Evolutionary conservation across 495 filamentous ascomycete species (phyloP), one percentile per base, ranked within the genome.

Genomic region (Echria macrotheca): DNA sequence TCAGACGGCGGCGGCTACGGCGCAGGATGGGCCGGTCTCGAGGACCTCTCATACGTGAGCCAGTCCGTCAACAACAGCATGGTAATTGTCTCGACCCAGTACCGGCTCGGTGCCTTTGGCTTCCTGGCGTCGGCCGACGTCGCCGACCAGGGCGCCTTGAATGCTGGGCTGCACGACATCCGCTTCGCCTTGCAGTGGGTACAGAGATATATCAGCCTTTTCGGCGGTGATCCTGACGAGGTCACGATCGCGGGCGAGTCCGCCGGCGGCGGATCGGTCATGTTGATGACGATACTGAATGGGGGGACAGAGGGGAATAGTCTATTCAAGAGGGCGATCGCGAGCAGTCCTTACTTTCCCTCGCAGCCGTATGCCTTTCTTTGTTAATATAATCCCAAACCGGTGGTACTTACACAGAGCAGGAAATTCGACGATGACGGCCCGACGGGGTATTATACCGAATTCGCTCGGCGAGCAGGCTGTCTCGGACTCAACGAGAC

Each of bases 171-270:
- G 4, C 64, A 74, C 21, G 86, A 90, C 57, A 86, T 89, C 59
- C 72, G 77, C 1, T 69, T 83, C 26, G 85, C 82, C 9, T 69
- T 90, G 14, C 62, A 87, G 48, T 89, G 86, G 86, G 75, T 89
- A n/a, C 77, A 86, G 49, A 69, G 78, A 45, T 69, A 88, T 54
- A 87, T 89, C 49, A 61, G 68, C 43, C 67, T 74, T 3, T 89
- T 91, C 55, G 84, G 85, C 3, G 86, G 86, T 10, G 81, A 90
- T 57, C 73, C 78, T 2, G 55, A 61, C 18, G 65, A 72, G 43
- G 78, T 90, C 23, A 93, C 87, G 1, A 73, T 90, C 10, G 73
- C 79, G 48, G 87, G 87, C 12, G 80, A 88, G 47, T 84, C 79
- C 5, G 83, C 86, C 3, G 86, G 86, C 22, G 85, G 72, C 6